A percentile compares a stretch with the other conserved stretches of the same genome.
phyloP scores from a whole-genome alignment of 2,329 filamentous ascomycete species.

The Exophiala xenobiotica region DNA sequence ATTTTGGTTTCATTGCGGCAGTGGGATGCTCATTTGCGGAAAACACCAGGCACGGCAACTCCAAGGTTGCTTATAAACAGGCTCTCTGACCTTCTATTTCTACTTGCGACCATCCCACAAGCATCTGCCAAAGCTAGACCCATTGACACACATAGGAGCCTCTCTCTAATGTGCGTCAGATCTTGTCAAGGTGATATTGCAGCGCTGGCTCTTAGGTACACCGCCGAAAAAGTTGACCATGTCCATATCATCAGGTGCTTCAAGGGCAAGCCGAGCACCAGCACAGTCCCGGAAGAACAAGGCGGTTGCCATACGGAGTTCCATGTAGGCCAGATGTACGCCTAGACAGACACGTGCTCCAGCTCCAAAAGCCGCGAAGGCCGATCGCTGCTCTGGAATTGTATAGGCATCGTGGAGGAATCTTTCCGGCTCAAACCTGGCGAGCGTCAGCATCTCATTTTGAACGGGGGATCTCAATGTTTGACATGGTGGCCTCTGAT shows the following conservation, averaged over 20 bases:
- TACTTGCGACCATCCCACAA: too few relatives aligned
- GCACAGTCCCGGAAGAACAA: constrained; percentile 50
- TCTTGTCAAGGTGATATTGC: constrained; percentile 11
- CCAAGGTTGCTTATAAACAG: too few relatives aligned
- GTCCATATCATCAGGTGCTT: constrained; percentile 10
- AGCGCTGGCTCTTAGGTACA: constrained; percentile 1
- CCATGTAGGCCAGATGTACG: constrained; percentile 63
- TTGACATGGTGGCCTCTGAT: background rate
- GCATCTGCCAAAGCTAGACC: too few relatives aligned
- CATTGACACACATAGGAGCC: too few relatives aligned
- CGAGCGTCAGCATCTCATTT: background rate
- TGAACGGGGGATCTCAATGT: background rate
- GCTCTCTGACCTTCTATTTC: too few relatives aligned
- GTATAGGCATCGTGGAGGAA: background rate
- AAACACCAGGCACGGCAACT: too few relatives aligned
- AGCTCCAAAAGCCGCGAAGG: constrained; percentile 56
- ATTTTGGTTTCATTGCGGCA: too few relatives aligned
- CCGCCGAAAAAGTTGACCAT: constrained; percentile 14
- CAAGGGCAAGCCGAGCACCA: constrained; percentile 3
- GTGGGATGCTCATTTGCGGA: too few relatives aligned
- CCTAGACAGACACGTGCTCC: constrained; percentile 69
- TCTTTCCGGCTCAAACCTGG: constrained; percentile 2
- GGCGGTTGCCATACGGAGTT: constrained; percentile 53
- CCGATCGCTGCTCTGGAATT: background rate
- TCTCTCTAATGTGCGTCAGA: too few relatives aligned